A percentile compares a stretch with the other conserved stretches of the same genome.
phyloP scores from a whole-genome alignment of 164 flowering plant species.

The Annona squamosa region DNA sequence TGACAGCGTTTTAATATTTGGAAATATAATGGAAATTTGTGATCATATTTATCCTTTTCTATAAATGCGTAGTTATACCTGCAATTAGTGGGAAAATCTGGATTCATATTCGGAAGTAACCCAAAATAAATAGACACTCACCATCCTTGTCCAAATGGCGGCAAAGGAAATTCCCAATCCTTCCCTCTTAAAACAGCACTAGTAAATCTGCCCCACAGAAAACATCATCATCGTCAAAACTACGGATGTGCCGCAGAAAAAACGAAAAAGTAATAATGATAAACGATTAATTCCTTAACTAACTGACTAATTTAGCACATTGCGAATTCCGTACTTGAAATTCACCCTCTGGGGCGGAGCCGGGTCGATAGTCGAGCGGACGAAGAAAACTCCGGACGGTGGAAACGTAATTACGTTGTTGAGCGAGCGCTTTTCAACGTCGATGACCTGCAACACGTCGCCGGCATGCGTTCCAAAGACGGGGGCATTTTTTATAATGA shows the following conservation, averaged over 20 bases:
- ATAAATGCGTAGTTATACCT: too few relatives aligned
- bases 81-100: too few relatives aligned
- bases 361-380: constrained; percentile 60
- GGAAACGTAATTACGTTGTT: constrained; percentile 92
- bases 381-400: constrained; percentile 86
- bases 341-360: constrained; percentile 76
- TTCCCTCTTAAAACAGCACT: constrained; percentile 80
- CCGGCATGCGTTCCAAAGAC: constrained; percentile 78
- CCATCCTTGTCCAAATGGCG: constrained; percentile 99
- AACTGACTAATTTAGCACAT: too few relatives aligned
- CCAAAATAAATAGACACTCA: constrained; percentile 26
- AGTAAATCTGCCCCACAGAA: constrained; percentile 51
- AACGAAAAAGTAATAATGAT: not conserved
- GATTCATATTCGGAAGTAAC: not conserved
- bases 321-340: constrained; percentile 43
- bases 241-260: not conserved
- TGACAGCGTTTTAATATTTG: too few relatives aligned
- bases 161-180: constrained; percentile 80
- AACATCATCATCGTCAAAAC: not conserved
- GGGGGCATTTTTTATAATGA: constrained; percentile 65
- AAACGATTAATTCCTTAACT: too few relatives aligned
- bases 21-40: too few relatives aligned
- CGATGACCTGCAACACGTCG: constrained; percentile 91
- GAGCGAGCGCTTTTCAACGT: constrained; percentile 41
- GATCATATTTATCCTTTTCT: too few relatives aligned